These are phyloP conservation scores for Saccharomycopsis sp. DNA, from an alignment of 805 yeast species.

Conservation along the genomic window DNA sequence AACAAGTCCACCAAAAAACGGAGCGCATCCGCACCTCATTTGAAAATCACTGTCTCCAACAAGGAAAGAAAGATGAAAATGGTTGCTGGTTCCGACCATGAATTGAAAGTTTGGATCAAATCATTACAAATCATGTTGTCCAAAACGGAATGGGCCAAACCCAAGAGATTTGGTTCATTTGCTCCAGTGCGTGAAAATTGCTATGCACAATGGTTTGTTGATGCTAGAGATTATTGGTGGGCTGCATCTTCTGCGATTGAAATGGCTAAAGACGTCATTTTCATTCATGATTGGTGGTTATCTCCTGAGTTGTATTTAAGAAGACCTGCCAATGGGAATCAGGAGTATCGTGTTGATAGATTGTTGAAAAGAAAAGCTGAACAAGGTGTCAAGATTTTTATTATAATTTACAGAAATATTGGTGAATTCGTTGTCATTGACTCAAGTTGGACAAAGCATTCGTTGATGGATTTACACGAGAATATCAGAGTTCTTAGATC, in stretches of 20 bases:
- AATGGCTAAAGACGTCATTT: slow-evolving; percentile 88
- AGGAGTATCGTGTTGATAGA: slow-evolving; percentile 87
- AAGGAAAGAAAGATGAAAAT: slow-evolving; percentile 71
- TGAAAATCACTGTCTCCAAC: slow-evolving; percentile 53
- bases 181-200: slow-evolving; percentile 85
- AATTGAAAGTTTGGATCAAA: slow-evolving; percentile 64
- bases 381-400: slow-evolving; percentile 89
- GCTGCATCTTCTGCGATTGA: slow-evolving; percentile 86
- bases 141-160: slow-evolving; percentile 61
- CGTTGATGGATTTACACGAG: slow-evolving; percentile 73
- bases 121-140: slow-evolving; percentile 63
- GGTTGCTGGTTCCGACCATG: slow-evolving; percentile 55
- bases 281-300: slow-evolving; percentile 98
- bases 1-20: neutral
- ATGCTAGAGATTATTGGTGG: slow-evolving; percentile 95
- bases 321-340: slow-evolving; percentile 92
- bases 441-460: slow-evolving; percentile 89
- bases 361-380: slow-evolving; percentile 81
- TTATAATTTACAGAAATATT: slow-evolving; percentile 87
- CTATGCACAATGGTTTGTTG: slow-evolving; percentile 95
- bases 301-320: slow-evolving; percentile 89
- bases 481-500: slow-evolving; percentile 88
- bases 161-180: slow-evolving; percentile 76
- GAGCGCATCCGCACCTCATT: slow-evolving; percentile 34
- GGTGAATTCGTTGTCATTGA: slow-evolving; percentile 91